Conservation (phyloP, 306 rosid genomes). For the Sphenostylis stenocarpa region DNA sequence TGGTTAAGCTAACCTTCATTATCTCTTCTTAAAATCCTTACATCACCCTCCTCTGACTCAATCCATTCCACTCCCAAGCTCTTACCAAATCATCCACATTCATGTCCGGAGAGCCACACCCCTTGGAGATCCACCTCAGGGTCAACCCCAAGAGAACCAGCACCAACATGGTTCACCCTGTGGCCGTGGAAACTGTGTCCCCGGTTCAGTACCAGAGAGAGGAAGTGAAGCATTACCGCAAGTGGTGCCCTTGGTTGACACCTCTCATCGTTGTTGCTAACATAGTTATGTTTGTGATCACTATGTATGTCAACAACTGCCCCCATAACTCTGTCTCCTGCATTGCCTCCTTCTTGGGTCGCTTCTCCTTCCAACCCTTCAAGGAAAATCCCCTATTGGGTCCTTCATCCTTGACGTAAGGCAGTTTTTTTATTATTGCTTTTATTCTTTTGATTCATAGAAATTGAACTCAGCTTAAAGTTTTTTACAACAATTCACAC, state of each 20-base stretch:
- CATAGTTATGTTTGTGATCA: slow-evolving; percentile 50
- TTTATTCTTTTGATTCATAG: neutral
- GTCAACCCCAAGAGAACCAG: neutral
- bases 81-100: neutral
- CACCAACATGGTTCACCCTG: slow-evolving; percentile 54
- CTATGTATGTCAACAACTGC: slow-evolving; percentile 92
- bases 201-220: neutral
- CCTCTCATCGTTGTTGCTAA: slow-evolving; percentile 71
- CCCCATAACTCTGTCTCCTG: slow-evolving; percentile 79
- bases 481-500: no score
- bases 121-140: slow-evolving; percentile 47
- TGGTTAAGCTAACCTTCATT: neutral
- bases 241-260: slow-evolving; percentile 77
- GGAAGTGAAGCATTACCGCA: slow-evolving; percentile 55
- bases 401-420: slow-evolving; percentile 82
- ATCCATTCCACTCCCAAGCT: neutral
- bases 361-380: slow-evolving; percentile 90
- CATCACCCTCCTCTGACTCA: neutral
- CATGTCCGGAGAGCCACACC: slow-evolving; percentile 40
- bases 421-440: slow-evolving; percentile 9
- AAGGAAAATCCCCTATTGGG: slow-evolving; percentile 95
- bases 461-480: no score
- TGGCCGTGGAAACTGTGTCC: slow-evolving; percentile 37
- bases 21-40: neutral
- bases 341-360: slow-evolving; percentile 65